Evolutionary conservation across 192 early-diverging fungal genomes (phyloP), one percentile per base, ranked within the genome.

Genomic region (Backusella mclennaniae): DNA sequence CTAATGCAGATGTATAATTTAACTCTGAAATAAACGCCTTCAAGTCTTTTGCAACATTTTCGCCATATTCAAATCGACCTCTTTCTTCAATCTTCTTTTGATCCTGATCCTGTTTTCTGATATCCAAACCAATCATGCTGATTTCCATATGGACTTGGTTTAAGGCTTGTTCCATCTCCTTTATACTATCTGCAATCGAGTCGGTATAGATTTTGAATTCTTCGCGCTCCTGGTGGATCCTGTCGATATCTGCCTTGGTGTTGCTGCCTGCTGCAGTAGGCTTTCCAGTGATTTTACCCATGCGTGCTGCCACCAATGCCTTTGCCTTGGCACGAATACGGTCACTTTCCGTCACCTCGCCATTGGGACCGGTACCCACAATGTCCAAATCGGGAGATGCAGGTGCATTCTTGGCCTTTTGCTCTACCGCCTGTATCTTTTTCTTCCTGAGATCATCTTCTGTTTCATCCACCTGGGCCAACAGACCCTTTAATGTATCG

Each of bases 281-380:
- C 17, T 83, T 84, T 19, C 85, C 86, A n/a, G 83, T 83, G 7
- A 87, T 76, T n/a, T 80, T 84, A 6, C 84, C 84, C 82, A 88
- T 82, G 19, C 83, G 78, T 52, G 85, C 85, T 63, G 86, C 84
- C 39, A 88, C 75, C 84, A 90, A 82, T 2, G 86, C 78, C 53
- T 85, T 83, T 19, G 85, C 85, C 59, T 84, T 88, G 12, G 89
- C 87, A 15, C 82, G 81, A 77, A 86, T 88, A 39, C 78, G 77
- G 67, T 90, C 89, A 21, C 83, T 77, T 19, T 88, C 87, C 0
- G 89, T 90, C 17, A 90, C 75, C 41, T 75, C 42, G 6, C 89
- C 89, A 49, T 78, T 80, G 2, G 88, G 88, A 1, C 88, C 88
- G 11, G 88, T 89, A 2, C 87, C 85, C 19, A 77, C 72, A 69